Base-by-base conservation (phyloP, 2,329 filamentous ascomycete genomes). In the Zasmidium citrigriseum region DNA sequence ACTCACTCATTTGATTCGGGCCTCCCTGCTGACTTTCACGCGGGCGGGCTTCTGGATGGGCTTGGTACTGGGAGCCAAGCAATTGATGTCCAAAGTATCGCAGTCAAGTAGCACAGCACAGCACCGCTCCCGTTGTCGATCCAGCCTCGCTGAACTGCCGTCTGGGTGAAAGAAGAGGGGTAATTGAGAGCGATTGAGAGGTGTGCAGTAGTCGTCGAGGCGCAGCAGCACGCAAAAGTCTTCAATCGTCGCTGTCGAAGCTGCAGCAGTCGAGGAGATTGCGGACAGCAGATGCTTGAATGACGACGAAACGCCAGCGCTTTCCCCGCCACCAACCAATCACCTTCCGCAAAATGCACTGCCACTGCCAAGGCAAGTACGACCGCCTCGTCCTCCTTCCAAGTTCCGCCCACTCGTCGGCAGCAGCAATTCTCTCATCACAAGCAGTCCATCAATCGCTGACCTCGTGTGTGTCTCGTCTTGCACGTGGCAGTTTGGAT, bases 1-100 rank as follows among this genome's bases (percentile, higher is more conserved):
- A 41, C 48, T 51, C 48, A 51, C 48, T 38, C 48, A 51, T 51
- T n/a, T 7, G 18, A 18, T 22, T 48, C 12, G 46, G 23, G 14
- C 34, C 34, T 41, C 34, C 34, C 34, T 41, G 34, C 34, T 41
- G 34, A 41, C 34, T 41, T 41, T 41, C 34, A 7, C 34, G 18
- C 7, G 34, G 4, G 34, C 12, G 4, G 34, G 34, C 7, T n/a
- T 41, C 34, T 41, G 5, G 34, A 9, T 41, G 34, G 34, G 34
- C 34, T 41, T 41, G 34, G 34, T 11, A 4, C 4, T 4, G 18
- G 14, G 16, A 41, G 34, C 34, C 34, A 41, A 41, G 34, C 34
- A 41, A 41, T 41, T 7, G 34, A 41, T n/a, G n/a, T n/a, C n/a
- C n/a, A n/a, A 41, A 41, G 34, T 41, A n/a, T 10, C 16, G 34